Evolutionary conservation across 1,284 basidiomycete species (phyloP).

Genomic region (Tylopilus orsonianus): DNA sequence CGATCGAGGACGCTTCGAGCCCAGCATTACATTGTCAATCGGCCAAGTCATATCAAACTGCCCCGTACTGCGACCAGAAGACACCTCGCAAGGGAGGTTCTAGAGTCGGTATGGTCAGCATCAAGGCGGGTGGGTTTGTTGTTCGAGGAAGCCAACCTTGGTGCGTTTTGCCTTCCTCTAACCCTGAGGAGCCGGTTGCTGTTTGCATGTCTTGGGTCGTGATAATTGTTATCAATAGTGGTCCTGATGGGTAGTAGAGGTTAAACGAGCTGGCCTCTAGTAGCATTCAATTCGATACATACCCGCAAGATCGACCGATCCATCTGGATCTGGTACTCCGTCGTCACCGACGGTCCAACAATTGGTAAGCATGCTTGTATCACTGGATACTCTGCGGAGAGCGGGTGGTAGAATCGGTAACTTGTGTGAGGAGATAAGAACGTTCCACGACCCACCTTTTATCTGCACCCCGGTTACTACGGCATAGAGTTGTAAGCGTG

Average conservation of each 20-base stretch:
- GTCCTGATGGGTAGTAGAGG: background rate
- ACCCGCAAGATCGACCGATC: background rate
- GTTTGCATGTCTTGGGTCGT: background rate
- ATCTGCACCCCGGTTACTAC: background rate
- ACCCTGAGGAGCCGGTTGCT: background rate
- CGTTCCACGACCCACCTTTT: background rate
- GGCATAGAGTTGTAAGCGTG: background rate
- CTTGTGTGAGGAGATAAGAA: background rate
- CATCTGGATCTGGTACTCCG: background rate
- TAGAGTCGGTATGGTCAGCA: background rate
- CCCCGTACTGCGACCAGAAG: constrained; percentile 12
- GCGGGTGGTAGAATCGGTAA: background rate
- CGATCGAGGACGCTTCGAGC: too few species aligned
- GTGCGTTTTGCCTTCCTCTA: background rate
- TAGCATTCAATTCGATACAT: background rate
- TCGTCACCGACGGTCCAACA: background rate
- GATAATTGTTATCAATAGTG: background rate
- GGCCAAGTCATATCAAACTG: constrained; percentile 7
- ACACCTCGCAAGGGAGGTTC: background rate
- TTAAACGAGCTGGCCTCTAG: background rate
- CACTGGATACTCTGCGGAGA: too few species aligned
- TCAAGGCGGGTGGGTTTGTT: background rate
- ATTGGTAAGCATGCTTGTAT: background rate
- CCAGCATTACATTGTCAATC: background rate
- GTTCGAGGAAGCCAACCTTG: constrained; percentile 3